Evolutionary conservation across 2,329 filamentous ascomycete genomes (phyloP).

Genomic region (Colletotrichum gloeosporioides): DNA sequence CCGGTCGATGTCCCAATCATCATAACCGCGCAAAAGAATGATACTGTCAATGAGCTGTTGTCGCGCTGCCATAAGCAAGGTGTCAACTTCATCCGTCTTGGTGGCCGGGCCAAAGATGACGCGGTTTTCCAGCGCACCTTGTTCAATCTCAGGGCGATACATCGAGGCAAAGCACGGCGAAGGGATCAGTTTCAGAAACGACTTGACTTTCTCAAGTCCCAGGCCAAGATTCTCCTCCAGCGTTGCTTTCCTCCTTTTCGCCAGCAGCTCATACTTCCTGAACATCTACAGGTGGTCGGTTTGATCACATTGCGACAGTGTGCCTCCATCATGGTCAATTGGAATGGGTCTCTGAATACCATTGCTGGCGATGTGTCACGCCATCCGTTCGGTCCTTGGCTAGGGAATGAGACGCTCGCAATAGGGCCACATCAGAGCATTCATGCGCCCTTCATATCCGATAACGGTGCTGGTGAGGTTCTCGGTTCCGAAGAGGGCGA

Average conservation of each 20-base stretch:
- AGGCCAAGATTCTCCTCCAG: not conserved
- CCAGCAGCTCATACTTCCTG: not conserved
- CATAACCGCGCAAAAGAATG: constrained; percentile 87
- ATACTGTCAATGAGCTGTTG: constrained; percentile 85
- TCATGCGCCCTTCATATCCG: not conserved
- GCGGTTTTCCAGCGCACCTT: constrained; percentile 71
- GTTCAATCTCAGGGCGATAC: constrained; percentile 58
- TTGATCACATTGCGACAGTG: constrained; percentile 1
- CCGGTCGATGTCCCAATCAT: constrained; percentile 71
- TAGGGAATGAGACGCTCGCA: not conserved
- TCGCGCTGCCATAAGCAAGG: constrained; percentile 57
- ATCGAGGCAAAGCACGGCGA: constrained; percentile 4
- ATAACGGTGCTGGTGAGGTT: not conserved
- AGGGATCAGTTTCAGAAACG: not conserved
- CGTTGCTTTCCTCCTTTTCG: not conserved
- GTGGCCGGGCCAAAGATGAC: constrained; percentile 71
- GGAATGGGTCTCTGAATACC: not conserved
- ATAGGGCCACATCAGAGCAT: not conserved
- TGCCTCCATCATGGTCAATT: constrained; percentile 11
- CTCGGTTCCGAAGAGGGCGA: not conserved
- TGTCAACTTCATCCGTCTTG: constrained; percentile 66
- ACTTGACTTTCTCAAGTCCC: not conserved
- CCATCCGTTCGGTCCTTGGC: not conserved
- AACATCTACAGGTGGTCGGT: not conserved
- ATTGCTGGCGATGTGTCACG: not conserved